Conservation (phyloP, 257 asterid species). For the Solanum ossicruentum region DNA sequence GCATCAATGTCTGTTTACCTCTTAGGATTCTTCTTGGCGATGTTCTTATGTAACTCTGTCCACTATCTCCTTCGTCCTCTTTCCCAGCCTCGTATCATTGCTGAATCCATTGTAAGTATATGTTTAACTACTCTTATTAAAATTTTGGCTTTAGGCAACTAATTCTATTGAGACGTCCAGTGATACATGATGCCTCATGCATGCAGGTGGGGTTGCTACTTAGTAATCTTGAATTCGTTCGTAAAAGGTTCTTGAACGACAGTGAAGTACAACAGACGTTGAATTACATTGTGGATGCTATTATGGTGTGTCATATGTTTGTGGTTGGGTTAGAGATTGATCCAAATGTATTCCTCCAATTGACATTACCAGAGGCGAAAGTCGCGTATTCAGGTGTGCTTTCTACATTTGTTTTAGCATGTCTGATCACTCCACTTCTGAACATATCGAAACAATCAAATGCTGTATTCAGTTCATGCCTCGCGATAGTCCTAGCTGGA, state of each 20-base stretch:
- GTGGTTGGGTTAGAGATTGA: slow-evolving; percentile 77
- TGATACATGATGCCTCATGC: background rate
- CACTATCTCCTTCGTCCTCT: slow-evolving; percentile 56
- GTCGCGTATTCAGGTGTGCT: slow-evolving; percentile 62
- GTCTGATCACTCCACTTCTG: slow-evolving; percentile 35
- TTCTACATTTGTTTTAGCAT: slow-evolving; percentile 46
- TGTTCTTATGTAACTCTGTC: slow-evolving; percentile 68
- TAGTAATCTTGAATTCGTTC: slow-evolving; percentile 48
- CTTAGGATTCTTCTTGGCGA: slow-evolving; percentile 70
- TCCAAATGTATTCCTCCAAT: slow-evolving; percentile 56
- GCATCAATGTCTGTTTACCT: slow-evolving; percentile 65
- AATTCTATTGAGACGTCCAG: background rate
- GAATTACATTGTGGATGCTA: slow-evolving; percentile 61
- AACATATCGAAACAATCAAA: slow-evolving; percentile 17
- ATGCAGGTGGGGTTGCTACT: slow-evolving; percentile 60
- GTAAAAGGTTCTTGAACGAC: slow-evolving; percentile 8
- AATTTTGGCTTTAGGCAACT: background rate
- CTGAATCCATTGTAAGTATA: slow-evolving; percentile 55
- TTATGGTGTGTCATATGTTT: slow-evolving; percentile 87
- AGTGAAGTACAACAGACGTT: slow-evolving; percentile 40
- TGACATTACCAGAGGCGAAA: slow-evolving; percentile 65
- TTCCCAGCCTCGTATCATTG: slow-evolving; percentile 67
- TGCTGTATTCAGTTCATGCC: slow-evolving; percentile 46
- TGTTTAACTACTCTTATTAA: background rate
- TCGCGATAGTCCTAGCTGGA: slow-evolving; percentile 48